Base-by-base conservation (phyloP, 352 stramenopile genomes). In the Poterioochromonas sp. region DNA sequence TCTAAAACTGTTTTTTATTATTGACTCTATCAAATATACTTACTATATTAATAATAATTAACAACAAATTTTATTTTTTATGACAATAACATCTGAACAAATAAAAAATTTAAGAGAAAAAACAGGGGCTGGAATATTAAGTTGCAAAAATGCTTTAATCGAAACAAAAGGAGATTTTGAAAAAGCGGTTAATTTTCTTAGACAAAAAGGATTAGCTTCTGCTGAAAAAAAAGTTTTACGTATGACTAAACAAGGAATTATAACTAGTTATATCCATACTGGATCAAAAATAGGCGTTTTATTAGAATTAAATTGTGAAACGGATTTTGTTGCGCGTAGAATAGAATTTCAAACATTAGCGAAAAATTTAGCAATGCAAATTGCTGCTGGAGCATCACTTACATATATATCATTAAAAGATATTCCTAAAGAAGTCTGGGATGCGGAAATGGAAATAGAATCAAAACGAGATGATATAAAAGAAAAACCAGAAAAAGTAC, bases 281-380 rank as follows among this genome's bases (percentile, higher is more conserved):
- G 69, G 69, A 68, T 62, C 47, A 62, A 76, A 76, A 68, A 68
- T 76, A 65, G 69, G 69, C 32, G 69, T 76, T 65, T 68, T 78
- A 35, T 64, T 78, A 54, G 73, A 78, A 78, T 64, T 78, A 49
- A 78, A 78, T 63, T 78, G 73, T 73, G 73, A 78, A 62, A 78
- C 73, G 12, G 73, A 78, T 78, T 78, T 78, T 35, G 73, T 78
- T 20, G 73, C 41, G 39, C 40, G 73, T 37, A 5, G 73, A 73
- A 41, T 70, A 63, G 73, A 78, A 78, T 78, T 78, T 63, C 73
- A 78, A 62, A 64, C 34, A 73, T 78, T 78, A 62, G 73, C 73
- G 26, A 73, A 73, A 73, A 78, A 73, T 73, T 73, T 78, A 63
- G 73, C 73, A 78, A 78, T 78, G 73, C 73, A 78, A 78, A 63